Conservation (phyloP, 306 rosid species). For the Herpetospermum pedunculosum region DNA sequence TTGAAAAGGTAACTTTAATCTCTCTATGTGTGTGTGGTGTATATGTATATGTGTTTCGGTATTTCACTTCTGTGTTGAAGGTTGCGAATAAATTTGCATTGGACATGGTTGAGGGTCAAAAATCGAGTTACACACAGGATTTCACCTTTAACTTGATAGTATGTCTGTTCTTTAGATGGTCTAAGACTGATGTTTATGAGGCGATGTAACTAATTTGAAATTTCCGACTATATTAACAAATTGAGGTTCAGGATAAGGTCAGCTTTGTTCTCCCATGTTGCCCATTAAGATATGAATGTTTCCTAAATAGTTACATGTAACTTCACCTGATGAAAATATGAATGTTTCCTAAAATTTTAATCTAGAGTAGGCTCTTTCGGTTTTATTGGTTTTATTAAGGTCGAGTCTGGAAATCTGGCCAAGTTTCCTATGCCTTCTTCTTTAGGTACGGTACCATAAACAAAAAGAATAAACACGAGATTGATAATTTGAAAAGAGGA, state of each 20-base stretch:
- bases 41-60: not conserved
- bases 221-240: not conserved
- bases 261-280: not conserved
- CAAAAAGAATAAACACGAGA: not conserved
- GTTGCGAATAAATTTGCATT: not conserved
- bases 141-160: not conserved
- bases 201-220: not conserved
- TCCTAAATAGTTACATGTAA: not conserved
- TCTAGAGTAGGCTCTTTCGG: not conserved
- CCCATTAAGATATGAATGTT: not conserved
- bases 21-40: not conserved
- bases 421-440: not conserved
- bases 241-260: not conserved
- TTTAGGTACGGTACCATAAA: not conserved
- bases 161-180: not conserved
- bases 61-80: not conserved
- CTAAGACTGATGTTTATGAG: not conserved
- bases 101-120: not conserved
- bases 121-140: not conserved
- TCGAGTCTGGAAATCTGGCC: not conserved
- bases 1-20: slow-evolving; percentile 47
- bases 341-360: not conserved
- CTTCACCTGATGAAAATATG: not conserved
- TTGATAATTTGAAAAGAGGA: not conserved
- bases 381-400: not conserved